phyloP scores from a whole-genome alignment of 192 early-diverging fungal genomes.

The Coemansia brasiliensis region DNA sequence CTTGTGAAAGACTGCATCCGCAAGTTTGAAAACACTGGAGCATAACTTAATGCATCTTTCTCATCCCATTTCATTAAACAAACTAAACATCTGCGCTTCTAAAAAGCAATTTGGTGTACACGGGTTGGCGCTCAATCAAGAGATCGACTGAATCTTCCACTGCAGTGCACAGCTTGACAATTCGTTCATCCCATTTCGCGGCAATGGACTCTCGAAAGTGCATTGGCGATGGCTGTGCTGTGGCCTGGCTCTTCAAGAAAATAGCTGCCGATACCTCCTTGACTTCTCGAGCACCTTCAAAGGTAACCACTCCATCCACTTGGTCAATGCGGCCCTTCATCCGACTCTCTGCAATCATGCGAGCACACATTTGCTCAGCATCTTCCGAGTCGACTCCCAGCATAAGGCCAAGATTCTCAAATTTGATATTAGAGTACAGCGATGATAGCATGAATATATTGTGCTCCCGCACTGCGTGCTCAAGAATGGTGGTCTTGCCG shows the following conservation, averaged over 20 bases:
- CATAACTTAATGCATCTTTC: background rate
- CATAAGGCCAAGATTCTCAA: slow-evolving; percentile 79
- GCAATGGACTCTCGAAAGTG: slow-evolving; percentile 43
- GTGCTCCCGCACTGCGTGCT: slow-evolving; percentile 93
- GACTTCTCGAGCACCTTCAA: slow-evolving; percentile 64
- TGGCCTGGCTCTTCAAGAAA: slow-evolving; percentile 28
- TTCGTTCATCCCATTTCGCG: slow-evolving; percentile 42
- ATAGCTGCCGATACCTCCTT: slow-evolving; percentile 43
- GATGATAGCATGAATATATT: slow-evolving; percentile 85
- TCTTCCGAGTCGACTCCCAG: slow-evolving; percentile 75
- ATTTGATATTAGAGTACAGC: slow-evolving; percentile 90
- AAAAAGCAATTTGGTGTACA: slow-evolving; percentile 37
- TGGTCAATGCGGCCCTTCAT: slow-evolving; percentile 93
- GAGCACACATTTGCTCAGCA: slow-evolving; percentile 81
- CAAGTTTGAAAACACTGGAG: slow-evolving; percentile 21
- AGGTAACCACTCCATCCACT: slow-evolving; percentile 81
- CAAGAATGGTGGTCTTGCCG: slow-evolving; percentile 67
- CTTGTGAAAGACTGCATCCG: slow-evolving; percentile 29
- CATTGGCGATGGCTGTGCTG: slow-evolving; percentile 38
- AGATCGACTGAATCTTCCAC: slow-evolving; percentile 51
- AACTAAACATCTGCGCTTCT: slow-evolving; percentile 4
- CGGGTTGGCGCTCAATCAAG: slow-evolving; percentile 48
- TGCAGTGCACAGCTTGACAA: slow-evolving; percentile 43
- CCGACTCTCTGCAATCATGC: slow-evolving; percentile 89
- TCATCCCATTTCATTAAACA: slow-evolving; percentile 10